A percentile compares a stretch with the other conserved stretches of the same genome.
Evolutionary conservation across 2,329 filamentous ascomycete species (phyloP).

Genomic region (Colletotrichum melonis): DNA sequence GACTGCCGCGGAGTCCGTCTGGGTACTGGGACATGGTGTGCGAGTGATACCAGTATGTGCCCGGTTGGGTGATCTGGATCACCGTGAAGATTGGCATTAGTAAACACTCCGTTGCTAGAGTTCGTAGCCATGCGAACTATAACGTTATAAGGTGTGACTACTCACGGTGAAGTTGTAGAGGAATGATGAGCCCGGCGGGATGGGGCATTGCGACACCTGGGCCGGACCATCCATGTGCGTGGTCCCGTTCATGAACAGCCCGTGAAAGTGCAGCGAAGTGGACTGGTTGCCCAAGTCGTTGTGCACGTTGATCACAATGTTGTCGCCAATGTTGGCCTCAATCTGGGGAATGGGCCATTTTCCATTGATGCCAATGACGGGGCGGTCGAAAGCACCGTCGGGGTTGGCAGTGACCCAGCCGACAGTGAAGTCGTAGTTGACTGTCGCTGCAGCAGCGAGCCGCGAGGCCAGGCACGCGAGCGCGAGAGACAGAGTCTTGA

Average conservation of each 20-base stretch:
- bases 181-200: slow-evolving; percentile 71
- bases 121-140: too few species aligned
- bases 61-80: slow-evolving; percentile 68
- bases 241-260: slow-evolving; percentile 75
- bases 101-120: too few species aligned
- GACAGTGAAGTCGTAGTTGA: slow-evolving; percentile 72
- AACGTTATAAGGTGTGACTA: background rate
- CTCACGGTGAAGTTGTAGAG: slow-evolving; percentile 76
- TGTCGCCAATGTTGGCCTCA: slow-evolving; percentile 71
- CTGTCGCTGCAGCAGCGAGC: too few species aligned
- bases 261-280: slow-evolving; percentile 77
- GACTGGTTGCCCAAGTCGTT: slow-evolving; percentile 72
- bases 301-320: slow-evolving; percentile 66
- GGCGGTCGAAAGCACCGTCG: slow-evolving; percentile 72
- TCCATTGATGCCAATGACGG: slow-evolving; percentile 82
- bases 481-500: slow-evolving; percentile 45
- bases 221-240: slow-evolving; percentile 78
- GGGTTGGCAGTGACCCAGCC: slow-evolving; percentile 79
- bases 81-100: too few species aligned
- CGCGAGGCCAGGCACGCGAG: too few species aligned
- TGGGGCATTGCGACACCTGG: slow-evolving; percentile 74
- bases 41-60: slow-evolving; percentile 85
- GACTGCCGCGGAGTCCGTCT: slow-evolving; percentile 72
- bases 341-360: slow-evolving; percentile 80
- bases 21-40: slow-evolving; percentile 76